Percentiles rank a stretch among this genome's conserved stretches.
phyloP scores from a whole-genome alignment of 1,284 basidiomycete genomes.

The Peniophora sp. region DNA sequence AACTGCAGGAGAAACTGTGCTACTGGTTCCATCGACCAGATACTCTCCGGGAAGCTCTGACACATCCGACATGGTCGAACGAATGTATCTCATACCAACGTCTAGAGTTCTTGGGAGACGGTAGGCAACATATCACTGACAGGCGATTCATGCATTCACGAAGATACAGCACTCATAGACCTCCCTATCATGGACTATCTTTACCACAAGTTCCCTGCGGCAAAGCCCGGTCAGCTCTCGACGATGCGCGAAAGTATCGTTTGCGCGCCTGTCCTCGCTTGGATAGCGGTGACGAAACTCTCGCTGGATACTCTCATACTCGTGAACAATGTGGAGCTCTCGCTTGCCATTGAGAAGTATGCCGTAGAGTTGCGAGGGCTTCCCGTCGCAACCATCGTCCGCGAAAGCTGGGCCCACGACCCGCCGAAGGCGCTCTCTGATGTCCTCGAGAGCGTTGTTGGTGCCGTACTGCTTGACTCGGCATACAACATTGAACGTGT shows the following conservation, averaged over 20 bases:
- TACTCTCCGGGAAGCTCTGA: constrained; percentile 68
- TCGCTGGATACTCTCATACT: constrained; percentile 65
- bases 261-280: constrained; percentile 67
- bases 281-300: constrained; percentile 56
- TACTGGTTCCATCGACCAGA: constrained; percentile 61
- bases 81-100: constrained; percentile 69
- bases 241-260: constrained; percentile 64
- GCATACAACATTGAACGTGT: constrained; percentile 64
- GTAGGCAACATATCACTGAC: constrained; percentile 31
- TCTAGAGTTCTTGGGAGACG: constrained; percentile 81
- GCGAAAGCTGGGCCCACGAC: constrained; percentile 70
- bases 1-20: constrained; percentile 56
- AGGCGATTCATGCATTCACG: constrained; percentile 1
- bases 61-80: constrained; percentile 68
- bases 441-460: constrained; percentile 76
- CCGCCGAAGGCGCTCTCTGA: constrained; percentile 78
- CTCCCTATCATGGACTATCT: constrained; percentile 68
- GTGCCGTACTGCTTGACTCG: constrained; percentile 77
- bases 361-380: constrained; percentile 49
- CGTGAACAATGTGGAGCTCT: constrained; percentile 63
- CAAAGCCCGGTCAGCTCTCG: constrained; percentile 70
- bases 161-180: constrained; percentile 58
- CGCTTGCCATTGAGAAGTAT: constrained; percentile 50
- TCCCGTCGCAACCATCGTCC: constrained; percentile 52
- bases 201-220: constrained; percentile 57